Conservation (phyloP, 257 asterid species). For the Verbascum thapsus region DNA sequence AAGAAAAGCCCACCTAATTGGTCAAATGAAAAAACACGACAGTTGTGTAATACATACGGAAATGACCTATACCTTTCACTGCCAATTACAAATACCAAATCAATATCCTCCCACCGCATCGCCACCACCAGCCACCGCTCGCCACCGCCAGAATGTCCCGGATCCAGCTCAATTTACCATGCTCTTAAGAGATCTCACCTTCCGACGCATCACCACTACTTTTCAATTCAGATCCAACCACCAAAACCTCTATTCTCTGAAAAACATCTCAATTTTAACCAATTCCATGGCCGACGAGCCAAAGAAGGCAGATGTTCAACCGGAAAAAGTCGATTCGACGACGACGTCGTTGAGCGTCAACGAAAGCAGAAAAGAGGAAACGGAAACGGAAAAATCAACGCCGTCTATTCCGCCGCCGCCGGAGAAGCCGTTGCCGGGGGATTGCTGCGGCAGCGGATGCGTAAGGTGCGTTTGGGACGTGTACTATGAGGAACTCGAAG, state of each 20-base stretch:
- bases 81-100: background rate
- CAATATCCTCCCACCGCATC: background rate
- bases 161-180: background rate
- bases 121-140: slow-evolving; percentile 7
- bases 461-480: slow-evolving; percentile 80
- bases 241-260: too few species aligned
- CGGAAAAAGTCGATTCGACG: background rate
- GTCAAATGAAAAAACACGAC: slow-evolving; percentile 3
- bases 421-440: slow-evolving; percentile 81
- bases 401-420: slow-evolving; percentile 58
- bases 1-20: background rate
- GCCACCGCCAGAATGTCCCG: slow-evolving; percentile 14
- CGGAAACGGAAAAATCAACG: slow-evolving; percentile 42
- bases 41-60: background rate
- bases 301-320: slow-evolving; percentile 20
- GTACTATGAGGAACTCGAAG: slow-evolving; percentile 78
- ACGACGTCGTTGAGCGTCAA: slow-evolving; percentile 19
- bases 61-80: background rate
- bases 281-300: slow-evolving; percentile 44
- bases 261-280: slow-evolving; percentile 3
- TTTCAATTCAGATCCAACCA: too few species aligned
- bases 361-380: slow-evolving; percentile 23
- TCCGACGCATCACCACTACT: too few species aligned
- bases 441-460: slow-evolving; percentile 86
- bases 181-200: too few species aligned